Evolutionary conservation across 1,284 basidiomycete species (phyloP), one percentile per base, ranked within the genome.

Genomic region (Filobasidium uniguttulatum): DNA sequence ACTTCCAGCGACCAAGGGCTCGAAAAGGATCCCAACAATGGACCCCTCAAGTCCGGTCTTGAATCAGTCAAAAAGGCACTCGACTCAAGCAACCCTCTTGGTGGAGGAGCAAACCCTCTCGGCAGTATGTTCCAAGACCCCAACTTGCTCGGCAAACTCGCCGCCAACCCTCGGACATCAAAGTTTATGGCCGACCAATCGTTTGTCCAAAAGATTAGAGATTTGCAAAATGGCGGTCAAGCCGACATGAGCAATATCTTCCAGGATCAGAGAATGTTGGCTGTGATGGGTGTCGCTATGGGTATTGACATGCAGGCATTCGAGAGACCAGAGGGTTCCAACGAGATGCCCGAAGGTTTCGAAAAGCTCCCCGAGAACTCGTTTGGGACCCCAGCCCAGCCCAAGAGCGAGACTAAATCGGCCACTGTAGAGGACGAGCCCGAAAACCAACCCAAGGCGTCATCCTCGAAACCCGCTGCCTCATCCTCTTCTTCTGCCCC

Each of bases 221-320:
- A 55, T 20, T 57, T 76, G 48, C 71, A 73, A 59, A 57, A 63
- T 9, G 67, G 61, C 19, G 63, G 63, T 29, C 52, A 55, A 14
- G 55, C 44, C 43, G 63, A 66, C 52, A 58, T 67, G 55, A 79
- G 65, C 59, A 52, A 49, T 31, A 60, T 69, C 59, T 70, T 85
- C 60, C 72, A 78, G 59, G 90, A 97, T 69, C 81, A 90, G 31
- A 78, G 91, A 53, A 93, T 94, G 86, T 85, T 96, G 57, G 66
- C 69, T 60, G 89, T 90, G 19, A 76, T 96, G 54, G 91, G 91
- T 55, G 91, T 81, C 9, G 75, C 89, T 54, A 90, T 96, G 85
- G 89, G 89, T 44, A 78, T 97, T 59, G 89, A 97, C 68, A 78
- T 97, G 66, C 81, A 87, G 67, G 88, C 83, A 46, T 86, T 86